Evolutionary conservation across 2,329 filamentous ascomycete genomes (phyloP).

Genomic region (Camptophora hylomeconis): DNA sequence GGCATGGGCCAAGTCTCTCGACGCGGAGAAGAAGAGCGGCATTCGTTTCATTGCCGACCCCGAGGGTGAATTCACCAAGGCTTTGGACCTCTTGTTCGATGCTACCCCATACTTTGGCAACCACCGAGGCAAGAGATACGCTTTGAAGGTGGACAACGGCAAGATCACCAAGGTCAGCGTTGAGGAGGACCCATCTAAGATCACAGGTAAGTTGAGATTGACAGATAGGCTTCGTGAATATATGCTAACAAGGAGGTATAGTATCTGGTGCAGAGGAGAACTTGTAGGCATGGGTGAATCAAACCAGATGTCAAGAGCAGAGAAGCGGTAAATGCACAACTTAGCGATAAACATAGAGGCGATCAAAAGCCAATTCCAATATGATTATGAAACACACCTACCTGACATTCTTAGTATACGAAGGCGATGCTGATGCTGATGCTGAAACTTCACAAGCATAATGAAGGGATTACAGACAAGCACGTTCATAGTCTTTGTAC

Average conservation of each 20-base stretch:
- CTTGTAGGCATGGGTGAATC: too few relatives aligned
- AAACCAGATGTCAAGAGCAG: too few relatives aligned
- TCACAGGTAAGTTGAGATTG: constrained; percentile 55
- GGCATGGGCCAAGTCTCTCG: constrained; percentile 68
- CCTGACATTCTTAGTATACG: background rate
- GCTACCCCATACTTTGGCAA: constrained; percentile 67
- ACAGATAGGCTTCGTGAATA: constrained; percentile 3
- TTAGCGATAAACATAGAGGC: too few relatives aligned
- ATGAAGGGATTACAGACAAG: too few relatives aligned
- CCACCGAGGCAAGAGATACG: constrained; percentile 75
- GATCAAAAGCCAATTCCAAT: too few relatives aligned
- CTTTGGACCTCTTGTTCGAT: constrained; percentile 73
- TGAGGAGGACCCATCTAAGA: constrained; percentile 79
- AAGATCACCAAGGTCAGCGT: constrained; percentile 70
- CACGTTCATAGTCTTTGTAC: too few relatives aligned
- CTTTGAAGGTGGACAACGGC: constrained; percentile 68
- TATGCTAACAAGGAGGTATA: constrained; percentile 12
- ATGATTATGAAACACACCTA: too few relatives aligned
- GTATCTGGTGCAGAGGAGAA: constrained; percentile 38
- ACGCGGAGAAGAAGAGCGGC: constrained; percentile 60
- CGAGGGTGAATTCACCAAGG: constrained; percentile 64
- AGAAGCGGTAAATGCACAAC: too few relatives aligned
- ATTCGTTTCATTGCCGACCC: constrained; percentile 86
- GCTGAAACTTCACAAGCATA: constrained; percentile 7
- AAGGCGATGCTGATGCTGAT: background rate